Evolutionary conservation across 2,329 filamentous ascomycete genomes (phyloP), one percentile per base, ranked within the genome.

Genomic region (Fusarium veterinarium): DNA sequence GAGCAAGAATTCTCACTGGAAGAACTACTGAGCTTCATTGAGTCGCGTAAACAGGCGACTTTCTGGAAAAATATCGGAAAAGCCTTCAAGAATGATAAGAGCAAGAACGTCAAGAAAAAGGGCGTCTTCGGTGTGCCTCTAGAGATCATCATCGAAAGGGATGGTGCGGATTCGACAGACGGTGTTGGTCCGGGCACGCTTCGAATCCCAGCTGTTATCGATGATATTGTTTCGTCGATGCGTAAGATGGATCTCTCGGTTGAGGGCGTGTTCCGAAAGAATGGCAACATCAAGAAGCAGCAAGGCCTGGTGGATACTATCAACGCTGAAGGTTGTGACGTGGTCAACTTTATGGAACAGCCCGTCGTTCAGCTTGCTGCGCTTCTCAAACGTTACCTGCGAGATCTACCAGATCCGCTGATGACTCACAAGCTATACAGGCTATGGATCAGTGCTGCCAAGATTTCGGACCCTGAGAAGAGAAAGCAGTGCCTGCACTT

Each of bases 21-120:
- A 74, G 96, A 99, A 79, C 86, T 99, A 4, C 88, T 98, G 19
- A 91, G 93, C 69, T 90, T 99, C 55, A 98, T 99, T 70, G 96
- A 99, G 82, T 94, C 94, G 5, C 92, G 94, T 78, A 97, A 97
- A 75, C 87, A 88, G 70, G 91, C 94, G 30, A 98, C 94, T 0
- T 97, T 99, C 83, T 99, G 96, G 96, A 96, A 95, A 81, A 98
- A 98, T 77, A 95, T 99, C 72, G 95, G 95, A 71, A 97, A 98
- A 80, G 95, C 95, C 3, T 97, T 98, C 82, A 96, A 95, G 81
- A 94, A 94, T 75, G 93, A 96, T 76, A 92, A 91, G 75, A 89
- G 86, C 75, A 94, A 95, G 81, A 88, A 83, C 37, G 88, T 90
- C 74, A 97, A 97, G 84, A 97, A 97, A 85, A 97, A 97, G 85